Evolutionary conservation across 345 rosid species (phyloP), one percentile per base, ranked within the genome.

Genomic region (Eucalyptus shirleyi): DNA sequence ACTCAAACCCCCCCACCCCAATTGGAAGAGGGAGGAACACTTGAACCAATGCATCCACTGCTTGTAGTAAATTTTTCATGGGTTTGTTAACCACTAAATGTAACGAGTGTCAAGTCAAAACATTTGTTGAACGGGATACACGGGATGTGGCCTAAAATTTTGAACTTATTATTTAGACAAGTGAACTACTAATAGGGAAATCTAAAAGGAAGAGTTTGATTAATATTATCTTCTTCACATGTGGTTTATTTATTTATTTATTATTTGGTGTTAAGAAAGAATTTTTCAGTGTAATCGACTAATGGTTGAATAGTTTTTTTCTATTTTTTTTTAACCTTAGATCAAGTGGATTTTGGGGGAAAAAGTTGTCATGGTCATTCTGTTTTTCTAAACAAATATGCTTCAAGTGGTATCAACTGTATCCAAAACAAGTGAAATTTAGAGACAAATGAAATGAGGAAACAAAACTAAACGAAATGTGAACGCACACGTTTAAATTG

Each of bases 31-130:
- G 3, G 49, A 16, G 6, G 51, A 50, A 50, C 17, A 50, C 51
- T 3, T 0, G 51, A 14, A 50, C 1, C 51, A 50, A 50, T 50
- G 1, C 1, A 3, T 1, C 51, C 51, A 50, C 51, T 5, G 3
- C 51, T 50, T 50, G 80, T 4, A 17, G 6, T 67, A 30, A 62
- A 62, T 6, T 28, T 62, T 62, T 62, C 34, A 28, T 62, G 67
- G 67, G 23, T 67, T 67, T n/a, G 11, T 67, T 67, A 65, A 65
- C 77, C 77, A 17, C 3, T 8, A 4, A 14, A 17, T 32, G 12
- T 7, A n/a, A 1, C 19, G 34, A 67, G 10, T n/a, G 8, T n/a
- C 40, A 16, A 67, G 40, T n/a, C 34, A 67, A 32, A 67, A 15
- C 77, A 67, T n/a, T 32, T 16, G 21, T n/a, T 6, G 6, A 17